Base-by-base conservation (phyloP, 2,329 filamentous ascomycete genomes). In the Lachnellula arida region DNA sequence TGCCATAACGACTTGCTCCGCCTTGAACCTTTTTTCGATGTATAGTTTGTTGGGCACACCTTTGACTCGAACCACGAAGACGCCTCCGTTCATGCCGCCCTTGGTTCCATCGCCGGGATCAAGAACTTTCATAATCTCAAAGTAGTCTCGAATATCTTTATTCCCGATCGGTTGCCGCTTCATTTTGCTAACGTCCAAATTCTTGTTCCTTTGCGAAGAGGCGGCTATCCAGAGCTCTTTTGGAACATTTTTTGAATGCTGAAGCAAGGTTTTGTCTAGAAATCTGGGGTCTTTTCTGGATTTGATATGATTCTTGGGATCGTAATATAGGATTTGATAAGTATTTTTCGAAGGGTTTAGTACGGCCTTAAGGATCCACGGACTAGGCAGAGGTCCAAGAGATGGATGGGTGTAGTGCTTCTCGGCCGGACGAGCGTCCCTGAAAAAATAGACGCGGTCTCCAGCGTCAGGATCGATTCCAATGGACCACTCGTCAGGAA, bases 81-180 rank as follows among this genome's bases (percentile, higher is more conserved):
- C 54, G 23, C 54, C 54, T 9, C 62, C 65, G 46, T 68, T 68
- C 64, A 68, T 66, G 2, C 56, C 66, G 8, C 67, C 67, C 42
- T 64, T 44, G 0, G 9, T 50, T 11, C 63, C 65, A 15, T 60
- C 53, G 1, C 61, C 64, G 5, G 35, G 12, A 50, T 68, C 67
- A 25, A 68, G 63, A 12, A 56, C 50, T 17, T 68, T 56, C 7
- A 67, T 55, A 9, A 63, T 60, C 14, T 65, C 58, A 19, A 60
- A 67, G 12, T 57, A 15, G 14, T 61, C 39, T 19, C 63, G 57
- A 39, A 60, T 49, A 40, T 62, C 53, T 14, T 46, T 46, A 5
- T 51, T 50, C 2, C 46, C 39, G n/a, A 64, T 55, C 4, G 46
- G 46, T 9, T 28, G 15, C 14, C 56, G 49, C 46, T 51, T 23